These are phyloP conservation scores for Metarhizium humberi DNA, from an alignment of 2,329 filamentous ascomycete genomes.

Conservation along the genomic window DNA sequence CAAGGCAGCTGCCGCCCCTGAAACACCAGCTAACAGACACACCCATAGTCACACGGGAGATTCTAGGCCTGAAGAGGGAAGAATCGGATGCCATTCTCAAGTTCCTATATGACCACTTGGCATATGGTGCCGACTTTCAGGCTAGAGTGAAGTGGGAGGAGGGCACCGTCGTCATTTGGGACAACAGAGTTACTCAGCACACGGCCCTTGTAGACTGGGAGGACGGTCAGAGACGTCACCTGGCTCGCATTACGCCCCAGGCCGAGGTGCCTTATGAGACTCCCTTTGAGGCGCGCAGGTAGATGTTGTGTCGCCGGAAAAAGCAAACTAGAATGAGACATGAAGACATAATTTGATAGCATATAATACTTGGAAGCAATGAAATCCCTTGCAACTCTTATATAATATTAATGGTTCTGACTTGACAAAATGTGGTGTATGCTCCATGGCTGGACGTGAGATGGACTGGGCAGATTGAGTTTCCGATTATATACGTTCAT, in stretches of 20 bases:
- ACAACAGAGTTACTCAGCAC: constrained; percentile 73
- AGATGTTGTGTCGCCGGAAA: neutral
- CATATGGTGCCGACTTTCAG: constrained; percentile 54
- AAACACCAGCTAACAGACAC: neutral
- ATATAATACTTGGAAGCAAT: too few relatives aligned
- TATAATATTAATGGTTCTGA: too few relatives aligned
- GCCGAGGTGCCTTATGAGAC: constrained; percentile 72
- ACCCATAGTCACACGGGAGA: constrained; percentile 60
- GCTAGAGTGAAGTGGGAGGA: constrained; percentile 68
- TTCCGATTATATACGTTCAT: too few relatives aligned
- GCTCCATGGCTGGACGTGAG: too few relatives aligned
- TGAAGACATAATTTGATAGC: neutral
- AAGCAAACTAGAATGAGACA: neutral
- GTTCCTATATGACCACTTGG: constrained; percentile 53
- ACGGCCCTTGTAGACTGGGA: constrained; percentile 77
- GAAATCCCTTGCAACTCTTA: too few relatives aligned
- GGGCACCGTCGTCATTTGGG: constrained; percentile 79
- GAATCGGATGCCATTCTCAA: constrained; percentile 69
- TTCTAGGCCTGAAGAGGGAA: constrained; percentile 78
- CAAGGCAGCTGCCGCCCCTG: neutral
- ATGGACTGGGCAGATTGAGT: too few relatives aligned
- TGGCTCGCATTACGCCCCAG: constrained; percentile 76
- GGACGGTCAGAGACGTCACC: constrained; percentile 65
- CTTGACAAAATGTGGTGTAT: too few relatives aligned
- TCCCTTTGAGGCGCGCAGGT: constrained; percentile 23